Evolutionary conservation across 306 rosid species (phyloP).

Genomic region (Carpinus viminea): DNA sequence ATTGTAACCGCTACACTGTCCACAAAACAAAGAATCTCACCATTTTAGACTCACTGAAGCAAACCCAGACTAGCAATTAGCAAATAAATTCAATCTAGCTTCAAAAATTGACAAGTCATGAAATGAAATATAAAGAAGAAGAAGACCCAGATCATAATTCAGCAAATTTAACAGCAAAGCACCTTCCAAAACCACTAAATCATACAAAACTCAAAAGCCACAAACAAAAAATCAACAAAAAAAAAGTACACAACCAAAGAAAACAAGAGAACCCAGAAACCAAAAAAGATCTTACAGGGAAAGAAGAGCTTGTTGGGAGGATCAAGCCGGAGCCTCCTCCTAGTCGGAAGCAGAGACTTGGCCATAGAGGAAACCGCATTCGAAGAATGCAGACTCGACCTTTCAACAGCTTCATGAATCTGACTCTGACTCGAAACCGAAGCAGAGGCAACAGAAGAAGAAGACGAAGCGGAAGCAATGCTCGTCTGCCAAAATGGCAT

Average conservation of each 20-base stretch:
- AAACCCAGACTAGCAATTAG: slow-evolving; percentile 23
- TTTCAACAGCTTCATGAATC: slow-evolving; percentile 57
- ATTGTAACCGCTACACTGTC: background rate
- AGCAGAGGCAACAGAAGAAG: slow-evolving; percentile 19
- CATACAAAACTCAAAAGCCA: slow-evolving; percentile 13
- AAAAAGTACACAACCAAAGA: background rate
- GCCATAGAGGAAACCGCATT: slow-evolving; percentile 67
- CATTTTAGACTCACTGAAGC: background rate
- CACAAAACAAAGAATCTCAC: slow-evolving; percentile 11
- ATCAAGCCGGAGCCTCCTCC: slow-evolving; percentile 91
- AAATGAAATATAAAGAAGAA: slow-evolving; percentile 4
- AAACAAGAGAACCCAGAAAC: slow-evolving; percentile 3
- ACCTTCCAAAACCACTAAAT: slow-evolving; percentile 16
- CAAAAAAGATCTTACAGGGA: slow-evolving; percentile 60
- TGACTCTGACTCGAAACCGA: slow-evolving; percentile 38
- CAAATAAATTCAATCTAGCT: background rate
- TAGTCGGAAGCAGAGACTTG: slow-evolving; percentile 78
- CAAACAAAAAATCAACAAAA: slow-evolving; percentile 14
- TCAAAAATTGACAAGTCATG: background rate
- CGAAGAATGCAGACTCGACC: slow-evolving; percentile 48
- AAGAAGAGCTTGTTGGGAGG: slow-evolving; percentile 91
- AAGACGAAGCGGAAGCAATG: slow-evolving; percentile 50
- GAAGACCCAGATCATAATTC: slow-evolving; percentile 6
- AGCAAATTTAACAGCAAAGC: slow-evolving; percentile 7
- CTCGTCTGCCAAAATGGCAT: slow-evolving; percentile 81